Base-by-base conservation (phyloP, 352 stramenopile species). In the Phytophthora syringae region DNA sequence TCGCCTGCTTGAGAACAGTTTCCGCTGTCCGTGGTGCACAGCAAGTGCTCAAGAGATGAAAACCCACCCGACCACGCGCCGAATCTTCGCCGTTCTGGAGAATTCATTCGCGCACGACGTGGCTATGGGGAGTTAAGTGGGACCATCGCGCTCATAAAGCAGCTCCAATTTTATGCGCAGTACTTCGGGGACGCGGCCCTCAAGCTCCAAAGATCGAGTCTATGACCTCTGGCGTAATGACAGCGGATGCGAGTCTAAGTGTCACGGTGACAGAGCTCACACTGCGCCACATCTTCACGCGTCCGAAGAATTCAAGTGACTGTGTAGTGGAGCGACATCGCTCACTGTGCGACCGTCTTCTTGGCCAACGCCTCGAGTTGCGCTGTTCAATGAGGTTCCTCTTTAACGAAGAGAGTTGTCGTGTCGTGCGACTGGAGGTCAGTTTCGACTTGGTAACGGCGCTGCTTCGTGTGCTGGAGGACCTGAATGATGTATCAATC, bases 201-300 rank as follows among this genome's bases (percentile, higher is more conserved):
- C n/a, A 11, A 72, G 42, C 25, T 72, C 5, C 21, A 65, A 52
- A 18, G 18, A 60, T 75, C 10, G 56, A 75, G 32, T 39, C 24
- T 7, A n/a, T 63, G 7, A 21, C 49, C 7, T 21, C 60, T 18
- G 36, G 21, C 30, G 50, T 74, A 0, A 63, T 66, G 52, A 37
- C 39, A 47, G 67, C 67, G 12, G 44, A 30, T 21, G 62, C 47
- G 21, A 63, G 9, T 5, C 27, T 32, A 5, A 68, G 28, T 3
- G 20, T 69, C 45, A 72, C 62, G 2, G 44, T 76, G 28, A 66
- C 67, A 15, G 40, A 72, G 9, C n/a, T 59, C 47, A 63, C 62
- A 18, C 7, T 76, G 47, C 27, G 24, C 0, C 25, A 62, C n/a
- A 13, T 59, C 1, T 64, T 74, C 40, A 25, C 50, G 21, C 53